A percentile compares a stretch with the other conserved stretches of the same genome.
These are phyloP conservation scores for Aegilops umbellulata DNA, from an alignment of 176 grass and related monocot species.

Conservation along the genomic window DNA sequence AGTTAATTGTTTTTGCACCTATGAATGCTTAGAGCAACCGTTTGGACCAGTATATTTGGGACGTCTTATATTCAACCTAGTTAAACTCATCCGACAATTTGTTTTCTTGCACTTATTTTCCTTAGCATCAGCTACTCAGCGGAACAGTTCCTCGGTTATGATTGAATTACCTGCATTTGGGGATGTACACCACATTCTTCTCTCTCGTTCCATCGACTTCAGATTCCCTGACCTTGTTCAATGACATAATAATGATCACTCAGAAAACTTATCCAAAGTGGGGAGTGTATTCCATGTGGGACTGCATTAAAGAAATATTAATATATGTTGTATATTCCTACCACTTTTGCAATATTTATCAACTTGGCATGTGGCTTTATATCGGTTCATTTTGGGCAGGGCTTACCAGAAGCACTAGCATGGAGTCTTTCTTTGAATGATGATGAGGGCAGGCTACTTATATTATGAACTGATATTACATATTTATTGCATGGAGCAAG, in stretches of 20 bases:
- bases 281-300: conserved; percentile 30
- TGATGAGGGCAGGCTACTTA: not conserved
- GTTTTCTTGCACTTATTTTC: not conserved
- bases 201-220: conserved; percentile 77
- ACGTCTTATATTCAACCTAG: conserved; percentile 11
- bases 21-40: not conserved
- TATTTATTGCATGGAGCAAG: not conserved
- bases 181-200: conserved; percentile 93
- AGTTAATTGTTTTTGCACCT: not conserved
- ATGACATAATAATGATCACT: conserved; percentile 55
- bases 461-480: not conserved
- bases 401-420: conserved; percentile 3
- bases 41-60: not conserved
- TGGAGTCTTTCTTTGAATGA: conserved; percentile 2
- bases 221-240: conserved; percentile 82
- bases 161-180: conserved; percentile 86
- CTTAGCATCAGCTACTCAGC: not conserved
- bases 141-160: not conserved
- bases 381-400: not conserved
- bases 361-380: not conserved
- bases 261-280: conserved; percentile 11
- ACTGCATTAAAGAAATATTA: conserved; percentile 10
- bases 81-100: not conserved
- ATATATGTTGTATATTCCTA: not conserved
- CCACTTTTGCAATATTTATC: not conserved